Conservation (phyloP, 106 monocot species). For the Platanthera zijinensis region DNA sequence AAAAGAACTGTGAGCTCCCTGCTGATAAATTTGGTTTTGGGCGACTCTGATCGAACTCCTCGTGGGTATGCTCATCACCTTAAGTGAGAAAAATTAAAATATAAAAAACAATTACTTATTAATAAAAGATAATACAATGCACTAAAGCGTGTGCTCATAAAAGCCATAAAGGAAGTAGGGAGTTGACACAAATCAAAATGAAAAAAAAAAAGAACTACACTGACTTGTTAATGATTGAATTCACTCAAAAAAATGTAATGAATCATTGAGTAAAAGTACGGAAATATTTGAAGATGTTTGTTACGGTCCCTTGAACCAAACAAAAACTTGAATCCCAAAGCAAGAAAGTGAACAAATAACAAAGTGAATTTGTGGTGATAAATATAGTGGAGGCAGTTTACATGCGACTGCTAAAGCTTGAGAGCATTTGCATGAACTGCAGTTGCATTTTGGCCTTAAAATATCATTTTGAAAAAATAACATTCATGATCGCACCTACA, state of each 20-base stretch:
- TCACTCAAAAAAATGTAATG: neutral
- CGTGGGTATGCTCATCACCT: slow-evolving; percentile 28
- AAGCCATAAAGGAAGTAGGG: neutral
- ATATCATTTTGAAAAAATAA: too few species aligned
- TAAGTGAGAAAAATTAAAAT: neutral
- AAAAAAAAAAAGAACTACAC: neutral
- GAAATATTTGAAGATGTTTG: neutral
- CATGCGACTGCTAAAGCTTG: too few species aligned
- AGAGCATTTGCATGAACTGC: too few species aligned
- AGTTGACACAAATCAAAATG: neutral
- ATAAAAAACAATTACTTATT: neutral
- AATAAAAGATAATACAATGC: neutral
- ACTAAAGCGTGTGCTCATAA: neutral
- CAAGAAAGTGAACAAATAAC: neutral
- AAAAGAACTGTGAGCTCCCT: slow-evolving; percentile 36
- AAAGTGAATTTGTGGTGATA: neutral
- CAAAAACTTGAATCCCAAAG: neutral
- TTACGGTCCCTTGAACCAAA: neutral
- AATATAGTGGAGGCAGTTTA: too few species aligned
- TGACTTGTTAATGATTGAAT: neutral
- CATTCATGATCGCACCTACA: too few species aligned
- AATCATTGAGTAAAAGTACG: neutral
- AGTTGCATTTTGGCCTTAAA: too few species aligned
- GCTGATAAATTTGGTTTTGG: slow-evolving; percentile 24
- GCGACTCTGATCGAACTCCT: slow-evolving; percentile 24